Evolutionary conservation across 805 yeast genomes (phyloP).

Genomic region (Wickerhamiella kazuoi): DNA sequence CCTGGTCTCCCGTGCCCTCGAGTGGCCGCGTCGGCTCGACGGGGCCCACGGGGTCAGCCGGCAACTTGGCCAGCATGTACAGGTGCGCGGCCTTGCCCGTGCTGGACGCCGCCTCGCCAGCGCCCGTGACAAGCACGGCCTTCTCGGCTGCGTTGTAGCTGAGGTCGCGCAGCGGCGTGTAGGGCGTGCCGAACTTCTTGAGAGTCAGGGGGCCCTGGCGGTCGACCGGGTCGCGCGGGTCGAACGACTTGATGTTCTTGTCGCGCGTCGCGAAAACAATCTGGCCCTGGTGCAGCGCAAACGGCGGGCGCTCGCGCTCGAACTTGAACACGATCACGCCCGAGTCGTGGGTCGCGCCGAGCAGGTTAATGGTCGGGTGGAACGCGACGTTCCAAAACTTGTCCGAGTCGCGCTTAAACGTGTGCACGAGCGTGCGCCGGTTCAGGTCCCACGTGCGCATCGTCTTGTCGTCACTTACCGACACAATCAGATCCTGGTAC

Average conservation of each 20-base stretch:
- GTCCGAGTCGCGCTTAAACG: slow-evolving; percentile 83
- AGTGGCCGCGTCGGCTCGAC: slow-evolving; percentile 71
- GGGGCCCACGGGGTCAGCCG: slow-evolving; percentile 84
- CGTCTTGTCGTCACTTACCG: slow-evolving; percentile 92
- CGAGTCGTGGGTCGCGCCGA: slow-evolving; percentile 91
- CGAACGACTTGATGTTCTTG: slow-evolving; percentile 70
- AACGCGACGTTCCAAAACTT: slow-evolving; percentile 85
- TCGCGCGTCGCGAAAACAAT: slow-evolving; percentile 64
- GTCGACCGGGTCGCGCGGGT: slow-evolving; percentile 39
- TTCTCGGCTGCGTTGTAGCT: slow-evolving; percentile 89
- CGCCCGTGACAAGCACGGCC: slow-evolving; percentile 60
- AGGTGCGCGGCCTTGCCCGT: slow-evolving; percentile 12
- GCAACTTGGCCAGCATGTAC: slow-evolving; percentile 61
- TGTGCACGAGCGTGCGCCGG: slow-evolving; percentile 82
- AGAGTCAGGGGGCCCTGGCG: slow-evolving; percentile 68
- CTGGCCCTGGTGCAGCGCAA: slow-evolving; percentile 40
- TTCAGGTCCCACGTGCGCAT: slow-evolving; percentile 93
- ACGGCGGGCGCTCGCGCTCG: slow-evolving; percentile 96
- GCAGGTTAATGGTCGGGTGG: slow-evolving; percentile 79
- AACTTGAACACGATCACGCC: slow-evolving; percentile 97
- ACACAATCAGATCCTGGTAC: slow-evolving; percentile 72
- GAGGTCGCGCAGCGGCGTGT: slow-evolving; percentile 70
- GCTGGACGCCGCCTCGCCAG: slow-evolving; percentile 33
- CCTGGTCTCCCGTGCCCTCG: slow-evolving; percentile 68
- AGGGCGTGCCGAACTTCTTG: slow-evolving; percentile 67